These are phyloP conservation scores for Cytospora piceae DNA, from an alignment of 2,329 filamentous ascomycete genomes.

Conservation along the genomic window DNA sequence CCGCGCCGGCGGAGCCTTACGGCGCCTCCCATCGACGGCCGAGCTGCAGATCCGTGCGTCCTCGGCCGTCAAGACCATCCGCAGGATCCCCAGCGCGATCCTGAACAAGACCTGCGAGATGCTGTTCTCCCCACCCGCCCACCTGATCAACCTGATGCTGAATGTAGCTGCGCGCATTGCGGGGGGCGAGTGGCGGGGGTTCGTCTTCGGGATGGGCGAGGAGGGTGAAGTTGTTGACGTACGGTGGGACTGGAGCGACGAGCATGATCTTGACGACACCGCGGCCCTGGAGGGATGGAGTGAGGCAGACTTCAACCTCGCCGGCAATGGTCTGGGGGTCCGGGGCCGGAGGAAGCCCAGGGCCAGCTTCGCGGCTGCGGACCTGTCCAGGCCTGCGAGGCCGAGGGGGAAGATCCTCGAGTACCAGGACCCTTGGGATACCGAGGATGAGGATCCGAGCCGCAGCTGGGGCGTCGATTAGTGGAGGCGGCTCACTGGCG, in stretches of 20 bases:
- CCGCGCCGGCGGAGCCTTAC: slow-evolving; percentile 31
- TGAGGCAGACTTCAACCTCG: slow-evolving; percentile 55
- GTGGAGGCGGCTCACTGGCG: slow-evolving; percentile 1
- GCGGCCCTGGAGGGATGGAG: slow-evolving; percentile 46
- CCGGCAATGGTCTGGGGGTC: not conserved
- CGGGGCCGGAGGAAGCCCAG: slow-evolving; percentile 18
- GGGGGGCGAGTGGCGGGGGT: slow-evolving; percentile 64
- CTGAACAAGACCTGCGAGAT: slow-evolving; percentile 78
- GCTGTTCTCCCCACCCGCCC: slow-evolving; percentile 77
- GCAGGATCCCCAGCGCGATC: slow-evolving; percentile 64
- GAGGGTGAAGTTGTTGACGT: slow-evolving; percentile 59
- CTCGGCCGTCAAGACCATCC: slow-evolving; percentile 49
- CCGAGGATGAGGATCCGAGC: slow-evolving; percentile 34
- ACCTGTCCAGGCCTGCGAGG: slow-evolving; percentile 27
- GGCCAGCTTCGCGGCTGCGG: slow-evolving; percentile 29
- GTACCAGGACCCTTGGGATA: slow-evolving; percentile 31
- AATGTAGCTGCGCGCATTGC: slow-evolving; percentile 79
- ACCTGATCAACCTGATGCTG: slow-evolving; percentile 78
- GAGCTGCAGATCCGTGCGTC: slow-evolving; percentile 35
- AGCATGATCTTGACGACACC: slow-evolving; percentile 54
- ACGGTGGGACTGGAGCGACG: slow-evolving; percentile 61
- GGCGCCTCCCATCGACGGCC: slow-evolving; percentile 24
- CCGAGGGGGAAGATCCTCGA: slow-evolving; percentile 15
- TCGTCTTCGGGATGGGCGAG: slow-evolving; percentile 59
- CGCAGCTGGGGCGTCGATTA: slow-evolving; percentile 43